phyloP scores from a whole-genome alignment of 2,329 filamentous ascomycete species.

The Diaporthe sp. region DNA sequence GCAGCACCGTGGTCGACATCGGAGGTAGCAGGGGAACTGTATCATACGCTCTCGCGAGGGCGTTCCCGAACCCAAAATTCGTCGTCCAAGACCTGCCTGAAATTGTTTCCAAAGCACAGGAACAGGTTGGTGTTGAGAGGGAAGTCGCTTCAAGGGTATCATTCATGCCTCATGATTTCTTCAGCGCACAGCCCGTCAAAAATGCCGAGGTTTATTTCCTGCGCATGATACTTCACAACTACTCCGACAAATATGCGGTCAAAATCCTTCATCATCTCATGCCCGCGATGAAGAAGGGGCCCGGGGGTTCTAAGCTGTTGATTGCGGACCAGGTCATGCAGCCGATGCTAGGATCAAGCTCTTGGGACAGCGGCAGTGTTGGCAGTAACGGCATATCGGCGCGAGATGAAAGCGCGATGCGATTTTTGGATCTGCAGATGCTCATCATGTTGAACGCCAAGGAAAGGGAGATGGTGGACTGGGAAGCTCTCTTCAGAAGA shows the following conservation, averaged over 20 bases:
- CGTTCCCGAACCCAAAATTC: slow-evolving; percentile 20
- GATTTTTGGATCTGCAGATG: slow-evolving; percentile 16
- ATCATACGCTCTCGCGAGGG: slow-evolving; percentile 15
- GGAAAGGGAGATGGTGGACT: slow-evolving; percentile 16
- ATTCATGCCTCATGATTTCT: slow-evolving; percentile 31
- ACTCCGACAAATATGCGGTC: slow-evolving; percentile 43
- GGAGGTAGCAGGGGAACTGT: slow-evolving; percentile 29
- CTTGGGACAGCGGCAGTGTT: background rate
- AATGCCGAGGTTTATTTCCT: slow-evolving; percentile 44
- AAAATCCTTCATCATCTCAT: slow-evolving; percentile 42
- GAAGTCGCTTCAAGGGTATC: background rate
- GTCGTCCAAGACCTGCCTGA: slow-evolving; percentile 31
- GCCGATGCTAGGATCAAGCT: background rate
- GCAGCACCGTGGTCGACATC: slow-evolving; percentile 33
- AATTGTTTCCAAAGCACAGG: background rate
- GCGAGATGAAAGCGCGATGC: background rate
- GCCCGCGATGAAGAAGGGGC: slow-evolving; percentile 41
- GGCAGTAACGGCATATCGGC: background rate
- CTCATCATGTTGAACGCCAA: slow-evolving; percentile 13
- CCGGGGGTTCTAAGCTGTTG: slow-evolving; percentile 6
- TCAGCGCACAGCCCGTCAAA: slow-evolving; percentile 18
- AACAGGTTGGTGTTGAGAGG: background rate
- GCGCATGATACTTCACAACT: slow-evolving; percentile 44
- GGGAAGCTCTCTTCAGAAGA: background rate
- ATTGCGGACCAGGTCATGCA: slow-evolving; percentile 20